Evolutionary conservation across 371 early-diverging fungal species (phyloP).

Genomic region (Caulochytrium protostelioides): DNA sequence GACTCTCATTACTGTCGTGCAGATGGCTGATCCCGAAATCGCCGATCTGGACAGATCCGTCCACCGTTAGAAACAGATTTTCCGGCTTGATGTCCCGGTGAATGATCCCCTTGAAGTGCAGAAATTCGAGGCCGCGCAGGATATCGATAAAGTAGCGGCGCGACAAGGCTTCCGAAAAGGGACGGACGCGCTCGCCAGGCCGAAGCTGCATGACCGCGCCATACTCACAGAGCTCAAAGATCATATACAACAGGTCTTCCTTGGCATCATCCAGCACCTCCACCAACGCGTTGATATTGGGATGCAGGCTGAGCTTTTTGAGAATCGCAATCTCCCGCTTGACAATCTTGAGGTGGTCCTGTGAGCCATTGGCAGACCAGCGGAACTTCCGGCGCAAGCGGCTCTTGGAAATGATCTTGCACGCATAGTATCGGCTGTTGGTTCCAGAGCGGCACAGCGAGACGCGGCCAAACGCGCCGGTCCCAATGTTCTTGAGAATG

Average conservation of each 20-base stretch:
- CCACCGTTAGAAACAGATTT: constrained; percentile 20
- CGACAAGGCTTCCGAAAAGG: constrained; percentile 20
- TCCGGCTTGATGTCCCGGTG: constrained; percentile 37
- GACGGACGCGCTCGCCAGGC: constrained; percentile 9
- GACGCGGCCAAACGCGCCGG: constrained; percentile 26
- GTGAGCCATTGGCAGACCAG: constrained; percentile 6
- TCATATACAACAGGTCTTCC: constrained; percentile 33
- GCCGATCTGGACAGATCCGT: constrained; percentile 18
- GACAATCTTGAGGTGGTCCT: constrained; percentile 12
- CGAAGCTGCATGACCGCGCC: constrained; percentile 25
- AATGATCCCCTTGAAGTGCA: constrained; percentile 25
- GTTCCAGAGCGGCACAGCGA: constrained; percentile 14
- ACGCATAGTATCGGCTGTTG: constrained; percentile 21
- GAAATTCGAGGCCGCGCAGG: constrained; percentile 27
- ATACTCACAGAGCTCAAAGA: constrained; percentile 34
- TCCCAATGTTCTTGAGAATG: constrained; percentile 22
- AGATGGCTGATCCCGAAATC: constrained; percentile 32
- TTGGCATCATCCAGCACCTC: constrained; percentile 32
- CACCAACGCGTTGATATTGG: constrained; percentile 24
- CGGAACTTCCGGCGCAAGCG: constrained; percentile 21
- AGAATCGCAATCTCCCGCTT: constrained; percentile 28
- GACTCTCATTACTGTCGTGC: too few relatives aligned
- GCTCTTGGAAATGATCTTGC: constrained; percentile 27
- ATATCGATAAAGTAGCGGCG: constrained; percentile 28
- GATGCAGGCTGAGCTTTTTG: constrained; percentile 31